Conservation (phyloP, 1,139 yeast species). For the Pichia sp. region DNA sequence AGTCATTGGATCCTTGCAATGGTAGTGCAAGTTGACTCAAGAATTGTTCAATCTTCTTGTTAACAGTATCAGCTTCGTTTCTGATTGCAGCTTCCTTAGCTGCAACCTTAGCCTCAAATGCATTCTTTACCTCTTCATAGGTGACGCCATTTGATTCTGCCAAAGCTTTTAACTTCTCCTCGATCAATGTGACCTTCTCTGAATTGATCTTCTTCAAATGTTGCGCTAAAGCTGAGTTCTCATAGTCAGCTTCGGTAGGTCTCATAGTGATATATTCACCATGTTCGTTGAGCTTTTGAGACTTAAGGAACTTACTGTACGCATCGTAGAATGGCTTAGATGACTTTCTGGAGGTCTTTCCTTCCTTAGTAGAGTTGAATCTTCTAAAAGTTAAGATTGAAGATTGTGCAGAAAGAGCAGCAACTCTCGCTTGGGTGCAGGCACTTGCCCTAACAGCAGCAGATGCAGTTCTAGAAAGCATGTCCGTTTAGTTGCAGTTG, state of each 20-base stretch:
- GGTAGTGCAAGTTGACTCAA: conserved; percentile 14
- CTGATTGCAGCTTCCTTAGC: conserved; percentile 5
- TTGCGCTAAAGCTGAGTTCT: conserved; percentile 17
- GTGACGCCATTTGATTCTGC: conserved; percentile 17
- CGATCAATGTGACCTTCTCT: conserved; percentile 20
- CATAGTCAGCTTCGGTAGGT: conserved; percentile 17
- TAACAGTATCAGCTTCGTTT: conserved; percentile 8
- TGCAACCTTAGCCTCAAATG: conserved; percentile 18
- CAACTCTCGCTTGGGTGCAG: conserved; percentile 1
- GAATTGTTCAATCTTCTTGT: conserved; percentile 14
- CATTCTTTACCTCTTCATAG: conserved; percentile 16
- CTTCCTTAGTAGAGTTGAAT: conserved; percentile 5
- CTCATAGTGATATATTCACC: conserved; percentile 29
- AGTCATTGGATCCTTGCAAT: conserved; percentile 3
- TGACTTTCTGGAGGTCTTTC: conserved; percentile 2
- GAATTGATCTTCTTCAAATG: conserved; percentile 13
- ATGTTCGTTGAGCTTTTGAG: conserved; percentile 42
- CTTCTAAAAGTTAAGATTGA: conserved; percentile 1
- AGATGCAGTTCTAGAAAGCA: conserved; percentile 12
- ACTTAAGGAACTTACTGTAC: conserved; percentile 49
- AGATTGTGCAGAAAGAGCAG: background rate
- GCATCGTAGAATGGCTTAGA: conserved; percentile 12
- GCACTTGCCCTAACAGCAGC: conserved; percentile 4
- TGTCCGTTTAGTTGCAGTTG: too few species aligned
- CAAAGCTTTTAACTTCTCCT: conserved; percentile 19